Evolutionary conservation across 2,329 filamentous ascomycete species (phyloP).

Genomic region (Xylariaceae sp.): DNA sequence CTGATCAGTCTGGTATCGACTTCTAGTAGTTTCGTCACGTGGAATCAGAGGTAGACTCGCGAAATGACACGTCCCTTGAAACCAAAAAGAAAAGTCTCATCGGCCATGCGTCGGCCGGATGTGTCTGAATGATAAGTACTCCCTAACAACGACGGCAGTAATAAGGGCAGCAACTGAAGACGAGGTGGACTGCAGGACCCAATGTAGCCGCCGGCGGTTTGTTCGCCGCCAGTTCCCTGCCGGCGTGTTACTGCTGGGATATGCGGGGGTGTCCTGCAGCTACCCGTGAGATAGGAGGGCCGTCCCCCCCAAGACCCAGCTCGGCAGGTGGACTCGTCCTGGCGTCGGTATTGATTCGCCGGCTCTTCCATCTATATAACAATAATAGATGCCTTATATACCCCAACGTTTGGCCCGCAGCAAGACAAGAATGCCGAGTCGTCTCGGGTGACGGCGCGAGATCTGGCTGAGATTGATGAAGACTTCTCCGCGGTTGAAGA

Average conservation of each 20-base stretch:
- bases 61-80: background rate
- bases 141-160: background rate
- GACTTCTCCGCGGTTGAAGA: slow-evolving; percentile 7
- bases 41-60: background rate
- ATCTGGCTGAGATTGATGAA: slow-evolving; percentile 15
- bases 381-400: slow-evolving; percentile 15
- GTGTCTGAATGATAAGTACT: background rate
- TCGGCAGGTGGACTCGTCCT: slow-evolving; percentile 17
- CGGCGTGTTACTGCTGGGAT: slow-evolving; percentile 10
- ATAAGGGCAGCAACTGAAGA: background rate
- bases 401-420: slow-evolving; percentile 17
- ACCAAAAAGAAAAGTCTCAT: background rate
- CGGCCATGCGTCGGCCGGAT: background rate
- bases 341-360: slow-evolving; percentile 22
- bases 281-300: slow-evolving; percentile 23
- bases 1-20: background rate
- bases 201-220: slow-evolving; percentile 11
- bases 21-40: background rate
- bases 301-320: slow-evolving; percentile 20
- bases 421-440: slow-evolving; percentile 19
- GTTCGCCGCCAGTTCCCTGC: slow-evolving; percentile 16
- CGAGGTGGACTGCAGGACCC: slow-evolving; percentile 3
- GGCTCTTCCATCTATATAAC: slow-evolving; percentile 22
- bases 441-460: slow-evolving; percentile 23
- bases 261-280: slow-evolving; percentile 25